Base-by-base conservation (phyloP, 2,329 filamentous ascomycete genomes). In the Fusarium sp. region DNA sequence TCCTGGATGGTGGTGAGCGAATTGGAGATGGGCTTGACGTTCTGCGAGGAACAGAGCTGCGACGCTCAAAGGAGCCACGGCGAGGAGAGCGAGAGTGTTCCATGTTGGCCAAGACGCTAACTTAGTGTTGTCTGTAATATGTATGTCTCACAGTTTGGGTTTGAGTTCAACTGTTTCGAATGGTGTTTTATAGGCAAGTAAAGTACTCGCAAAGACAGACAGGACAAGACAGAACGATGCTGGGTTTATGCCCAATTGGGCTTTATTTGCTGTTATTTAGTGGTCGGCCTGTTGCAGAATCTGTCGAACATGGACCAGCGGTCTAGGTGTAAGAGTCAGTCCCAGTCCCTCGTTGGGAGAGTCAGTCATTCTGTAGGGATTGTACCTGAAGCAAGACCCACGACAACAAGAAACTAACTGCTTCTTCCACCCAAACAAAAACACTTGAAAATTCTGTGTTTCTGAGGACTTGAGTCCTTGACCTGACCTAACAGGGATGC, bases 21-120 rank as follows among this genome's bases (percentile, higher is more conserved):
- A 41, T 46, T n/a, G 68, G 61, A 10, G 66, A 65, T 31, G 52
- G 45, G n/a, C 51, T 58, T 58, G 58, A 29, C 40, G 51, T 47
- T 47, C 60, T 52, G 47, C 51, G 50, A 37, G 15, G 37, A 54
- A 50, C 43, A 33, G 70, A 69, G 14, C 70, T 68, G 46, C 66
- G 68, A 33, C 70, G 56, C 46, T 63, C 60, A 13, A 63, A 63
- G 36, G 70, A 73, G 41, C 54, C 70, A 23, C 68, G 68, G 18
- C 63, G 68, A 48, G 63, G 66, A 46, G 63, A 57, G 21, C 37
- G 66, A 46, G 63, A 57, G 21, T 42, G 47, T 29, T 70, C 40
- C 66, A 68, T 69, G 40, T 37, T 58, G 45, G 52, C 52, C 59
- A 58, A 64, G 60, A 64, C 40, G 53, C 59, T 62, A 43, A 29